Evolutionary conservation across 1,284 basidiomycete species (phyloP).

Genomic region (Wallemia mellicola): DNA sequence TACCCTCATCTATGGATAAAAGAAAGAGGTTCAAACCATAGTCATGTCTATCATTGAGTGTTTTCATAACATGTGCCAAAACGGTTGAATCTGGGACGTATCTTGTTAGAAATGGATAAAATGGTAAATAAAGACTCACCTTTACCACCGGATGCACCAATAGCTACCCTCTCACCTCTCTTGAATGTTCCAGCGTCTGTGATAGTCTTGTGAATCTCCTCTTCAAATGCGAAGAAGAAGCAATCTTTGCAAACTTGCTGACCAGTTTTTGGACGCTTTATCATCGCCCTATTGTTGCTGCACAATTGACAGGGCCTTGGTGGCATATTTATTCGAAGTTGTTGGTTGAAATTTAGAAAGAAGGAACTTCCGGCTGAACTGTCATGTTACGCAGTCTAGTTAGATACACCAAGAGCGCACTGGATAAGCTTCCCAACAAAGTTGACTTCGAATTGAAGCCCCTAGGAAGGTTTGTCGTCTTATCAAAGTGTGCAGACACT

Average conservation of each 20-base stretch:
- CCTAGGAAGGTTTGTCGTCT: background rate
- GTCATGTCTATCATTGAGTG: constrained; percentile 69
- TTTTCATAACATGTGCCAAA: constrained; percentile 84
- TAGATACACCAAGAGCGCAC: background rate
- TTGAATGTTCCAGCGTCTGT: constrained; percentile 48
- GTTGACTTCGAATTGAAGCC: background rate
- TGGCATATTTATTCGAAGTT: constrained; percentile 22
- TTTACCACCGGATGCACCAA: constrained; percentile 94
- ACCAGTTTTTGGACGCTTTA: constrained; percentile 87
- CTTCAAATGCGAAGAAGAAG: constrained; percentile 92
- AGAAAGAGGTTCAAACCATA: constrained; percentile 78
- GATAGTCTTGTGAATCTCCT: constrained; percentile 91
- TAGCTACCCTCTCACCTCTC: constrained; percentile 77
- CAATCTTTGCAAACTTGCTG: constrained; percentile 87
- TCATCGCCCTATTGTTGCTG: constrained; percentile 41
- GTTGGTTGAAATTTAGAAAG: background rate
- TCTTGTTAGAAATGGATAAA: constrained; percentile 1
- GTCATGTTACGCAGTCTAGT: background rate
- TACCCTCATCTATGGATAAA: constrained; percentile 93
- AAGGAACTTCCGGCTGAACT: background rate
- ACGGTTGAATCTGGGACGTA: constrained; percentile 82
- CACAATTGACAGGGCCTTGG: constrained; percentile 44
- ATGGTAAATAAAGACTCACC: constrained; percentile 23
- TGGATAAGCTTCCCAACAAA: background rate
- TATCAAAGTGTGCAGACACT: background rate